Evolutionary conservation across 2,329 filamentous ascomycete species (phyloP), one percentile per base, ranked within the genome.

Genomic region (Microcyclospora pomicola): DNA sequence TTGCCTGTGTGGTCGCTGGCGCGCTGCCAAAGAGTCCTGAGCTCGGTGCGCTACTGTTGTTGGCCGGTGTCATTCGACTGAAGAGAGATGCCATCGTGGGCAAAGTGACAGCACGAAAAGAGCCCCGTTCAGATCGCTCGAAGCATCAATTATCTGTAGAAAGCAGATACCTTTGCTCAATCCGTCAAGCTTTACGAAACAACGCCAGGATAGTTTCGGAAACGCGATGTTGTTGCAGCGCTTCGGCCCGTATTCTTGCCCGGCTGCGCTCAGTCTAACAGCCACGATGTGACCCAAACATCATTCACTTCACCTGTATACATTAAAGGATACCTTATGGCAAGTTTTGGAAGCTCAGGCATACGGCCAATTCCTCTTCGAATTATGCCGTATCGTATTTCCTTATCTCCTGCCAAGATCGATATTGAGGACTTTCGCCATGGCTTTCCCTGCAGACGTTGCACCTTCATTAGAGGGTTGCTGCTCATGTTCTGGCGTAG

Each of bases 361-460:
- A 24, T 7, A 24, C 4, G 19, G 7, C 4, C 19, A 7, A 24
- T 5, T 24, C 4, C 5, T 24, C 19, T 24, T 7, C 5, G 7
- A 7, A 24, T 24, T 7, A 5, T 24, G 19, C 7, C 7, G 19
- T 24, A 7, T 24, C 7, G 19, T 24, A 4, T 7, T 24, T 24
- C 19, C 14, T 47, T 39, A 54, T 34, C 52, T 36, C 15, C 52
- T 43, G 2, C 67, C 67, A 29, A 71, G 45, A 54, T 70, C 64
- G 33, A 68, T 49, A 51, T 68, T 59, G 36, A 70, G 40, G 1
- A 65, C 64, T 44, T 59, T 48, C 0, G 59, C 55, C 58, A 70
- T 55, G 14, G 49, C 48, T 38, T 38, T 24, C 33, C 35, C 44
- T 16, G 19, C 32, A 29, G 28, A 32, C 34, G 34, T 42, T 28